phyloP scores from a whole-genome alignment of 2,329 filamentous ascomycete species.

The Colletotrichum cuscutae region DNA sequence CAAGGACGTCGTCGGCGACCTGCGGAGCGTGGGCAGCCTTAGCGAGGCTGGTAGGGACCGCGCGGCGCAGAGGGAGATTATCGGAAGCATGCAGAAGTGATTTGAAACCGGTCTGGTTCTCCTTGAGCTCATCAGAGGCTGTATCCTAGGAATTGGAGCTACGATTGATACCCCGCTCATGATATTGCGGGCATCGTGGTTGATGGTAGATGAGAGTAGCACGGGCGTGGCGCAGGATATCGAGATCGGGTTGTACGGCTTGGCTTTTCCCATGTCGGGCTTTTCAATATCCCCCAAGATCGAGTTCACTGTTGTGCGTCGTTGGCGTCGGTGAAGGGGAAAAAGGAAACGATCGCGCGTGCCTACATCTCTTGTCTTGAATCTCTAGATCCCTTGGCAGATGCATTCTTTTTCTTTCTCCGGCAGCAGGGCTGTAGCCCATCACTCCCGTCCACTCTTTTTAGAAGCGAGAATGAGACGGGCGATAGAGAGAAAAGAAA shows the following conservation, averaged over 20 bases:
- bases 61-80: slow-evolving; percentile 89
- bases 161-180: background rate
- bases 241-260: slow-evolving; percentile 21
- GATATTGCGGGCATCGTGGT: background rate
- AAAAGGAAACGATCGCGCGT: background rate
- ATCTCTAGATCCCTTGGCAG: slow-evolving; percentile 1
- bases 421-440: background rate
- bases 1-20: slow-evolving; percentile 95
- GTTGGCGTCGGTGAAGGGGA: background rate
- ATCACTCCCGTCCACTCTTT: background rate
- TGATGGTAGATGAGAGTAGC: background rate
- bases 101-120: background rate
- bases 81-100: slow-evolving; percentile 68
- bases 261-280: background rate
- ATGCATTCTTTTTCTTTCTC: background rate
- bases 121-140: background rate
- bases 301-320: slow-evolving; percentile 2
- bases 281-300: slow-evolving; percentile 8
- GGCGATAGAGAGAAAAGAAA: background rate
- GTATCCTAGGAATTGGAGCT: background rate
- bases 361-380: background rate
- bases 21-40: slow-evolving; percentile 86
- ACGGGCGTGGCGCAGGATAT: background rate
- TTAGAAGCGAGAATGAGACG: background rate
- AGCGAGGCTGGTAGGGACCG: slow-evolving; percentile 87